Conservation (phyloP, 768 basidiomycete species). For the Suillus plorans region DNA sequence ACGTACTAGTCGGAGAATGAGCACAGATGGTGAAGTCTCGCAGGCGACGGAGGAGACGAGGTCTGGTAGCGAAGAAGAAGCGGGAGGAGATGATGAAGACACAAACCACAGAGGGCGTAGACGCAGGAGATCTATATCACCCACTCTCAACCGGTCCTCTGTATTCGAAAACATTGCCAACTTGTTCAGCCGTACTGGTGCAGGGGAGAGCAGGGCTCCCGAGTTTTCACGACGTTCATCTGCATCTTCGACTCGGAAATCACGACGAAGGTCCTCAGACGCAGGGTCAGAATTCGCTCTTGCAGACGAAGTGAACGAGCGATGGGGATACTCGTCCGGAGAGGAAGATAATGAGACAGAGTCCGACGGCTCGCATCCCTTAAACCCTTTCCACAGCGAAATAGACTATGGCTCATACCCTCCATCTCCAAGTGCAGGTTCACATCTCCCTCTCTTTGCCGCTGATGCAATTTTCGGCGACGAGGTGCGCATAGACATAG, state of each 20-base stretch:
- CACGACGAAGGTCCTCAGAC: constrained; percentile 54
- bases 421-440: constrained; percentile 51
- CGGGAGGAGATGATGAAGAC: constrained; percentile 34
- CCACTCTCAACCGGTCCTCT: constrained; percentile 37
- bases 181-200: constrained; percentile 55
- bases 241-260: constrained; percentile 47
- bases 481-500: constrained; percentile 82
- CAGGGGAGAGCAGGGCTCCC: constrained; percentile 51
- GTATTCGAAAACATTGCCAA: constrained; percentile 68
- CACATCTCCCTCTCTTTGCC: constrained; percentile 64
- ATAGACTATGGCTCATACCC: constrained; percentile 74
- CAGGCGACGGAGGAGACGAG: constrained; percentile 41
- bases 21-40: constrained; percentile 38
- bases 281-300: constrained; percentile 59
- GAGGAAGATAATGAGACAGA: constrained; percentile 62
- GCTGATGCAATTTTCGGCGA: constrained; percentile 82
- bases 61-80: constrained; percentile 35
- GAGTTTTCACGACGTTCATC: constrained; percentile 55
- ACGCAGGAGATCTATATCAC: constrained; percentile 35
- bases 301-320: constrained; percentile 61
- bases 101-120: constrained; percentile 30
- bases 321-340: constrained; percentile 93
- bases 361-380: constrained; percentile 20
- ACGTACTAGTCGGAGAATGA: constrained; percentile 41
- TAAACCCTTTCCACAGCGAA: constrained; percentile 45